Evolutionary conservation across 495 filamentous ascomycete species (phyloP).

Genomic region (Hypomontagnella submonticulosa): DNA sequence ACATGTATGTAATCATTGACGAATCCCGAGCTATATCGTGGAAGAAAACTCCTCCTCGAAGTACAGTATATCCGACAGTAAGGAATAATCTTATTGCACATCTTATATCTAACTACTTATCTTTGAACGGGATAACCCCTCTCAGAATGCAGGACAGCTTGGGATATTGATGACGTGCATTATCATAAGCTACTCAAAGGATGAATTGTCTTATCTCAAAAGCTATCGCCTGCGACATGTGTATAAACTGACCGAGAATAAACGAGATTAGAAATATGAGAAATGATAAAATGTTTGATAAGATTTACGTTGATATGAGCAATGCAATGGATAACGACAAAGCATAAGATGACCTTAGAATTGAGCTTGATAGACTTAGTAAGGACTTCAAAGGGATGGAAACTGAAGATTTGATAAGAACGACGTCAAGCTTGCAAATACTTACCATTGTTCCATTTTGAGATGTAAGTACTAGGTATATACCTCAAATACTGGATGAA

Average conservation of each 20-base stretch:
- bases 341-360: too few species aligned
- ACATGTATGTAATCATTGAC: constrained; percentile 1
- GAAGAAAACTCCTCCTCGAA: neutral
- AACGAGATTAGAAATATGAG: constrained; percentile 32
- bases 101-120: too few species aligned
- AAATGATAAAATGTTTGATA: constrained; percentile 33
- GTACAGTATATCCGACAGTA: neutral
- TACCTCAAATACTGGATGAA: too few species aligned
- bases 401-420: neutral
- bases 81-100: neutral
- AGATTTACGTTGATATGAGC: constrained; percentile 1
- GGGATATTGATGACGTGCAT: constrained; percentile 39
- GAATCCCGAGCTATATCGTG: constrained; percentile 9
- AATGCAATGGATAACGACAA: constrained; percentile 3
- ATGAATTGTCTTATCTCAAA: constrained; percentile 24
- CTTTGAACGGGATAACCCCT: constrained; percentile 4
- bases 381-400: too few species aligned
- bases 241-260: constrained; percentile 25
- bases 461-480: too few species aligned
- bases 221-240: neutral
- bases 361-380: too few species aligned
- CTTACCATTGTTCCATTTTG: too few species aligned
- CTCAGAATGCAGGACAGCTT: neutral
- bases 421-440: neutral
- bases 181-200: constrained; percentile 12